phyloP scores from a whole-genome alignment of 441 rosid species.

The Pelargonium myrrhifolium region DNA sequence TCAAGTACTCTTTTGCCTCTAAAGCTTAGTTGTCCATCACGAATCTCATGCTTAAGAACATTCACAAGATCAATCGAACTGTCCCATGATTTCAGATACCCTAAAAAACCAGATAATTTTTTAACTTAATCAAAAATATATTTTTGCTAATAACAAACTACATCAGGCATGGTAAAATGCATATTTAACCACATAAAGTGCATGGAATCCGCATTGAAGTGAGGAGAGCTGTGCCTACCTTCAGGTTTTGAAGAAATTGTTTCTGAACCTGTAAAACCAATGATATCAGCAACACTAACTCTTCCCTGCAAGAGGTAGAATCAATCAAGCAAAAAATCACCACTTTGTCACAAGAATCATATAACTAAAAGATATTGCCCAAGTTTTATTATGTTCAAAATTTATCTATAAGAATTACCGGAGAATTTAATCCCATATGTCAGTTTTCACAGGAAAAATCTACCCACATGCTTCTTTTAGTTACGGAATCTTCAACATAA shows the following conservation, averaged over 20 bases:
- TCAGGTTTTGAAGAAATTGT: slow-evolving; percentile 55
- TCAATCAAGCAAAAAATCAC: slow-evolving; percentile 5
- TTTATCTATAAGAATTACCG: background rate
- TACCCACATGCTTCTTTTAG: background rate
- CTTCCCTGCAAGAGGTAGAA: slow-evolving; percentile 52
- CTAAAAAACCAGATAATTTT: slow-evolving; percentile 31
- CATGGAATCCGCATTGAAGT: too few relatives aligned
- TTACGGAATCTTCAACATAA: background rate
- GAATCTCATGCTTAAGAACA: slow-evolving; percentile 82
- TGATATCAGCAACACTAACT: slow-evolving; percentile 71
- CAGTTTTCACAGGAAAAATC: background rate
- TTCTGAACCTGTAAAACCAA: slow-evolving; percentile 73
- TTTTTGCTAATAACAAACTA: background rate
- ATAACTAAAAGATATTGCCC: background rate
- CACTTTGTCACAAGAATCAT: background rate
- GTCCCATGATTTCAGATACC: slow-evolving; percentile 76
- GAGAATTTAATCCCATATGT: background rate
- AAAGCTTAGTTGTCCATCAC: slow-evolving; percentile 94
- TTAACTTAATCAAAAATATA: slow-evolving; percentile 5
- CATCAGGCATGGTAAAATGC: background rate
- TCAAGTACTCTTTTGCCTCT: slow-evolving; percentile 95
- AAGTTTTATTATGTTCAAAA: background rate
- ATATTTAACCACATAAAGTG: slow-evolving; percentile 7
- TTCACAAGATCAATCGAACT: slow-evolving; percentile 73
- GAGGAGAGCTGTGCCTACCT: slow-evolving; percentile 32